Evolutionary conservation across 2,329 filamentous ascomycete genomes (phyloP).

Genomic region (Emergomyces pasteurianus): DNA sequence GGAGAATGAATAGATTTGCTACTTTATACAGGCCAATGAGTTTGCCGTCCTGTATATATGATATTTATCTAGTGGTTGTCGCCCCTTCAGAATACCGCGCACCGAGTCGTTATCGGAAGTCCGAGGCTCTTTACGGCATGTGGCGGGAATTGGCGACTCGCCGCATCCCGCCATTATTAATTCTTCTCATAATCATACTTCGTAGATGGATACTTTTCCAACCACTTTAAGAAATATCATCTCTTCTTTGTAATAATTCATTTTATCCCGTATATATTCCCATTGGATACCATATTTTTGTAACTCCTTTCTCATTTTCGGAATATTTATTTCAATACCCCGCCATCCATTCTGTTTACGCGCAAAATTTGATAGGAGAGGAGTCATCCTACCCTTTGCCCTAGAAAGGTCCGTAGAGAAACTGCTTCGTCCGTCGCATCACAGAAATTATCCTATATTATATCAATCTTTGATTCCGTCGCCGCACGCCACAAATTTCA

Average conservation of each 20-base stretch:
- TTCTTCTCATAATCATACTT: not conserved
- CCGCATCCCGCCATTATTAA: not conserved
- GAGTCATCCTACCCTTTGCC: not conserved
- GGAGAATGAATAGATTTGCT: not conserved
- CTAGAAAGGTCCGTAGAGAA: not conserved
- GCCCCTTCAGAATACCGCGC: not conserved
- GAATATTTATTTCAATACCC: not conserved
- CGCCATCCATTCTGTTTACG: not conserved
- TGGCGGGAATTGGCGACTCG: not conserved
- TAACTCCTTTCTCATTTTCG: not conserved
- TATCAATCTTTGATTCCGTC: not conserved
- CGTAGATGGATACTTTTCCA: not conserved
- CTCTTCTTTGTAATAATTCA: not conserved
- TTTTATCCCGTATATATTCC: not conserved
- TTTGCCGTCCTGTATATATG: too few relatives aligned
- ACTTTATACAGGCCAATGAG: not conserved
- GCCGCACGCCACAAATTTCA: not conserved
- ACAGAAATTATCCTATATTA: not conserved
- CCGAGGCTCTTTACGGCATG: not conserved
- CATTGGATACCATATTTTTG: not conserved
- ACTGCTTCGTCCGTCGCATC: not conserved
- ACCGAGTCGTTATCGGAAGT: not conserved
- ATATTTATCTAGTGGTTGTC: too few relatives aligned
- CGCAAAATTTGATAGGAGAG: not conserved
- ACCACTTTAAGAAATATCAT: not conserved